Evolutionary conservation across 331 rosid genomes (phyloP), one percentile per base, ranked within the genome.

Genomic region (Cydonia oblonga): DNA sequence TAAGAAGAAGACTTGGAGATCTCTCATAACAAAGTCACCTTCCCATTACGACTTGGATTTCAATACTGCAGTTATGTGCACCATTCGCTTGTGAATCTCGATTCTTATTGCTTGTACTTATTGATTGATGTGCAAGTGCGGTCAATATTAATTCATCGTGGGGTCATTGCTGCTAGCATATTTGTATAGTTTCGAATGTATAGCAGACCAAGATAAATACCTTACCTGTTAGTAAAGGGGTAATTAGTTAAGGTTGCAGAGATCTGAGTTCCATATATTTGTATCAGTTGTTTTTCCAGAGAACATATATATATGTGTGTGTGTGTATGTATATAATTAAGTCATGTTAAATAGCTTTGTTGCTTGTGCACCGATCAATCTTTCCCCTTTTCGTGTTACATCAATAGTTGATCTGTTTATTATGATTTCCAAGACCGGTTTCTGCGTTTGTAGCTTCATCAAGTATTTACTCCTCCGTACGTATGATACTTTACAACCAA

Each of bases 1-100:
- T 3, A 75, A 78, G 85, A 82, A 74, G 90, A 93, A 83, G 88
- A 58, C 81, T 0, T 91, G 97, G 97, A 89, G 97, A 86, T 73
- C 83, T 25, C 73, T 89, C 12, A 46, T 68, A 35, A 79, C 93
- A 9, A 84, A 86, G 72, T 85, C 90, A 4, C 98, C 97, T 18
- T 87, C 89, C 87, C 65, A 70, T 15, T 46, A 67, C 74, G 71
- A 64, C 46, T 30, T 85, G 70, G 91, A 93, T 83, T 85, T 91
- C 22, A 84, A 76, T 58, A 77, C 75, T 46, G 82, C 91, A 28
- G 90, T 87, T 30, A 64, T 91, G 80, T 84, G 97, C 85, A 81
- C 90, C 66, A 81, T 93, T 58, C 70, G 49, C 70, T 61, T 93
- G 74, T 93, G 86, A 93, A 80, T 23, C 68, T 38, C 23, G 16